Percentiles rank a stretch among this genome's conserved stretches.
phyloP scores from a whole-genome alignment of 2,329 filamentous ascomycete genomes.

The Microsporum canis region DNA sequence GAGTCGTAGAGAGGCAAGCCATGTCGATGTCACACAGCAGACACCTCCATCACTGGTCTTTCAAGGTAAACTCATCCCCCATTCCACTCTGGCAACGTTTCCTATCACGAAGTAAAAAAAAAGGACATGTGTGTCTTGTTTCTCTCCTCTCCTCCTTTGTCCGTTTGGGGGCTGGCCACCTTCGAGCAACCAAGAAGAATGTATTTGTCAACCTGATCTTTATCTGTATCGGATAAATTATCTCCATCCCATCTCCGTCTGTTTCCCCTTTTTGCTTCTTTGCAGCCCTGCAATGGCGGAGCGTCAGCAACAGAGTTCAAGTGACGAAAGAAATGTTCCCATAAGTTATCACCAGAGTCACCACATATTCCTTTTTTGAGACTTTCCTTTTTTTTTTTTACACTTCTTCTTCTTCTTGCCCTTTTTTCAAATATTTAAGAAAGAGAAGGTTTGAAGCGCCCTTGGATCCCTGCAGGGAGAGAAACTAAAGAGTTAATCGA shows the following conservation, averaged over 20 bases:
- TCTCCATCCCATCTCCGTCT: neutral
- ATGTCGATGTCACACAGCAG: neutral
- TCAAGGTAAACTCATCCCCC: neutral
- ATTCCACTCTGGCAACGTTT: neutral
- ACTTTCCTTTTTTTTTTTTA: neutral
- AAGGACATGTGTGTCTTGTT: neutral
- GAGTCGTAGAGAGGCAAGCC: neutral
- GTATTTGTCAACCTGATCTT: neutral
- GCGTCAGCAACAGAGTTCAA: neutral
- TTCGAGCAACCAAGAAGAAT: neutral
- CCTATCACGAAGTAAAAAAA: neutral
- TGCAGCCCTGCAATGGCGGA: neutral
- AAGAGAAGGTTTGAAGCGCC: neutral
- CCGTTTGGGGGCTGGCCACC: neutral
- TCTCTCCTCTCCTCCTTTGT: neutral
- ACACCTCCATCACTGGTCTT: neutral
- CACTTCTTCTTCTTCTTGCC: neutral
- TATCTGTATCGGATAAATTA: neutral
- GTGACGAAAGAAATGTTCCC: slow-evolving; percentile 4
- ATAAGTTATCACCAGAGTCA: neutral
- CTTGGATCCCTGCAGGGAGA: slow-evolving; percentile 1
- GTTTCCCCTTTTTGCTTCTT: neutral
- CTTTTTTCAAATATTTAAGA: neutral
- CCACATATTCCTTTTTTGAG: slow-evolving; percentile 2
- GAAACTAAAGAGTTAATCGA: neutral